A percentile compares a stretch with the other conserved stretches of the same genome.
Evolutionary conservation across 1,284 basidiomycete species (phyloP).

Genomic region (Ceratobasidium sp.): DNA sequence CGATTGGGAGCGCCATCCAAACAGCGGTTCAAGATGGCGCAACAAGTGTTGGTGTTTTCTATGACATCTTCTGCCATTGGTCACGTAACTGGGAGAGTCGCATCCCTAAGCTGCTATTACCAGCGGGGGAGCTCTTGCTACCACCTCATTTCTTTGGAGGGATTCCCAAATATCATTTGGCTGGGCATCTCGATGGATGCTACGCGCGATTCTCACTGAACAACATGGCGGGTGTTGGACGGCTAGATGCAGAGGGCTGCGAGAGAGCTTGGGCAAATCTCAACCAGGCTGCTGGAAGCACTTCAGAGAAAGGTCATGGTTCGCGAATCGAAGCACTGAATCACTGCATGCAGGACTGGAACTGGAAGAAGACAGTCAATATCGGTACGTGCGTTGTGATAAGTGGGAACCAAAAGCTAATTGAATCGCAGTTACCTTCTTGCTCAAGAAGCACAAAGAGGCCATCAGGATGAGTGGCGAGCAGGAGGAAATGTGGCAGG

Average conservation of each 20-base stretch:
- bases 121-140: neutral
- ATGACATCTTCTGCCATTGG: constrained; percentile 33
- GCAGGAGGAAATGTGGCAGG: neutral
- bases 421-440: neutral
- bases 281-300: constrained; percentile 17
- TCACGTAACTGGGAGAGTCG: neutral
- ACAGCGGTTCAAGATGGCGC: neutral
- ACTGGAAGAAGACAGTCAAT: neutral
- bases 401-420: too few relatives aligned
- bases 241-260: constrained; percentile 10
- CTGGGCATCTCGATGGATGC: constrained; percentile 3
- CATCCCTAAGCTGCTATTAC: neutral
- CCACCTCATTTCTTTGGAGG: constrained; percentile 3
- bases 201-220: neutral
- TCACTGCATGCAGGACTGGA: constrained; percentile 24
- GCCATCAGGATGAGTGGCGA: neutral
- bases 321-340: neutral
- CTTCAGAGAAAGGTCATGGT: neutral
- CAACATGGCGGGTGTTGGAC: neutral
- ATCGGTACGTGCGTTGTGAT: neutral
- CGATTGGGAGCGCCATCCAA: neutral
- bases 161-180: constrained; percentile 16
- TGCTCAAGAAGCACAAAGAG: neutral
- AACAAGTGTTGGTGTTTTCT: neutral
- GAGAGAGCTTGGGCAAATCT: constrained; percentile 18